Conservation (phyloP, 768 basidiomycete genomes). For the Hypholoma fasciculare region DNA sequence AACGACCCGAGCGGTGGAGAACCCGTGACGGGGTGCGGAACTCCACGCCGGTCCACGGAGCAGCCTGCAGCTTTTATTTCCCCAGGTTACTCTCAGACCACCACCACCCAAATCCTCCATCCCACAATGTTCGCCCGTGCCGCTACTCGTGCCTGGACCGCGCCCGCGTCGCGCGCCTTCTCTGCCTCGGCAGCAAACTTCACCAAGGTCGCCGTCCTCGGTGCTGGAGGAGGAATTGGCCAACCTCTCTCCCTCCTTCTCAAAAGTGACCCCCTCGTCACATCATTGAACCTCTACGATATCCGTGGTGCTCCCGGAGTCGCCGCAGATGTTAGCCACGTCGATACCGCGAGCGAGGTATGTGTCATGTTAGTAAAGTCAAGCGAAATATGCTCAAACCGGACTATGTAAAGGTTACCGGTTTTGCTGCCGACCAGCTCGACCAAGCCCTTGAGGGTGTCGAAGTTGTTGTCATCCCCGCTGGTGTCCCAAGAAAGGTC, state of each 20-base stretch:
- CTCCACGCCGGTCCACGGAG: slow-evolving; percentile 1
- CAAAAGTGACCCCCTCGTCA: slow-evolving; percentile 90
- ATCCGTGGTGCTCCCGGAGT: slow-evolving; percentile 96
- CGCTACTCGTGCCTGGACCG: slow-evolving; percentile 55
- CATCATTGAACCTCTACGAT: slow-evolving; percentile 86
- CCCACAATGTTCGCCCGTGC: slow-evolving; percentile 63
- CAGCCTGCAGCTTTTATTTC: not conserved
- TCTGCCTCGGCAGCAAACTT: slow-evolving; percentile 70
- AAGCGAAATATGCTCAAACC: not conserved
- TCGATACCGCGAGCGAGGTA: slow-evolving; percentile 84
- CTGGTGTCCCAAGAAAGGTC: slow-evolving; percentile 98
- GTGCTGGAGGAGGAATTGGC: slow-evolving; percentile 98
- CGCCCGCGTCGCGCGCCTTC: slow-evolving; percentile 64
- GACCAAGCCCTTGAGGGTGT: slow-evolving; percentile 88
- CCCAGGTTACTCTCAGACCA: slow-evolving; percentile 14
- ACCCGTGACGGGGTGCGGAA: slow-evolving; percentile 6
- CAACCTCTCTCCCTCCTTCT: slow-evolving; percentile 94
- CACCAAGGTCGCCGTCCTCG: slow-evolving; percentile 94
- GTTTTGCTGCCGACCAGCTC: slow-evolving; percentile 84
- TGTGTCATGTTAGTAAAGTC: slow-evolving; percentile 23
- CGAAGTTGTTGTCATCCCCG: slow-evolving; percentile 95
- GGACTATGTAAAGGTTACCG: slow-evolving; percentile 55
- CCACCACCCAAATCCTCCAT: slow-evolving; percentile 13
- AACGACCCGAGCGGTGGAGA: slow-evolving; percentile 2
- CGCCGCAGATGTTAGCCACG: slow-evolving; percentile 94